Evolutionary conservation across 2,329 filamentous ascomycete genomes (phyloP).

Genomic region (Epichloe sibirici): DNA sequence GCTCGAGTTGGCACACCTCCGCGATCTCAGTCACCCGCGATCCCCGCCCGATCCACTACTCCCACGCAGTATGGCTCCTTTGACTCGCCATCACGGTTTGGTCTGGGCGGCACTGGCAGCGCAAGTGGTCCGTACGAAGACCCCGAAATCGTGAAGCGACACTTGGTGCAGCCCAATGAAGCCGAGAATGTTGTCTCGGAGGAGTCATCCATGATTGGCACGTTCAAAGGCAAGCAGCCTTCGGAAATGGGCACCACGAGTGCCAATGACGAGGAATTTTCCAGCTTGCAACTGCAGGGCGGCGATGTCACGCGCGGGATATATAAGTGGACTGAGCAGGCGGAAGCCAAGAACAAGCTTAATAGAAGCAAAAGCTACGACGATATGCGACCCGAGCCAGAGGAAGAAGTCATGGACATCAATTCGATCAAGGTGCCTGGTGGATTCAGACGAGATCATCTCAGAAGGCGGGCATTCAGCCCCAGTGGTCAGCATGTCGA

Average conservation of each 20-base stretch:
- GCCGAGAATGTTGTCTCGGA: conserved; percentile 31
- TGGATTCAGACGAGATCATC: conserved; percentile 82
- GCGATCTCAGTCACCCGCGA: conserved; percentile 26
- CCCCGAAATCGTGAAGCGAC: conserved; percentile 79
- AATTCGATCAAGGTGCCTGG: conserved; percentile 85
- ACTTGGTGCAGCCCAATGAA: conserved; percentile 62
- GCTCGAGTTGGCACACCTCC: conserved; percentile 46
- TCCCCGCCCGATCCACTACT: conserved; percentile 31
- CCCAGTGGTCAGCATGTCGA: conserved; percentile 27
- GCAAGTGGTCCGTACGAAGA: conserved; percentile 62
- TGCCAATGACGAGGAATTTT: conserved; percentile 71
- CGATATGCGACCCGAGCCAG: conserved; percentile 62
- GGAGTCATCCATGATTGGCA: conserved; percentile 30
- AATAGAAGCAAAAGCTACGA: conserved; percentile 84
- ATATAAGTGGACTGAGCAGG: conserved; percentile 92
- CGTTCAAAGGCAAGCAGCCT: conserved; percentile 41
- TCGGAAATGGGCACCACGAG: conserved; percentile 25
- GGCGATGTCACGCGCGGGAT: conserved; percentile 91
- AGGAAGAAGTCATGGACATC: conserved; percentile 73
- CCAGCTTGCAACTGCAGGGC: conserved; percentile 81
- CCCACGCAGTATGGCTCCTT: conserved; percentile 79
- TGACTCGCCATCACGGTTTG: conserved; percentile 50
- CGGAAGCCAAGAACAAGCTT: conserved; percentile 54
- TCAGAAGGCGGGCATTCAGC: conserved; percentile 63
- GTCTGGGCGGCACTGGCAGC: conserved; percentile 17